Percentiles rank a stretch among this genome's conserved stretches.
Evolutionary conservation across 2,329 filamentous ascomycete genomes (phyloP).

Genomic region (Spiromastix sp.): DNA sequence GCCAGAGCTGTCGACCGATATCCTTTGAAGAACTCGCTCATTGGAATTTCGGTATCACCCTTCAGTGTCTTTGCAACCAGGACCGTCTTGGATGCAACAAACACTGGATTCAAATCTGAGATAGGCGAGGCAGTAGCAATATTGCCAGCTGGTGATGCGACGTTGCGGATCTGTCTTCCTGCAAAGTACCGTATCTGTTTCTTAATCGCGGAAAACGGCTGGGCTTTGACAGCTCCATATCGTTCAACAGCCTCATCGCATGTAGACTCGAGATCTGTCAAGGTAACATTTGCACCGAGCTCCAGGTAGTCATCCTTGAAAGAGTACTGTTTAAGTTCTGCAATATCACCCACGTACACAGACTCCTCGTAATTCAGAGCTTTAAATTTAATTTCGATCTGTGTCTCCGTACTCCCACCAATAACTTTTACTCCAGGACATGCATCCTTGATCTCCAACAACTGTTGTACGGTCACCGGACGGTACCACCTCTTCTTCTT

Average conservation of each 20-base stretch:
- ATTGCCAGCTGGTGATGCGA: slow-evolving; percentile 94
- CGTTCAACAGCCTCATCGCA: slow-evolving; percentile 67
- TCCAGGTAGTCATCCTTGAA: slow-evolving; percentile 77
- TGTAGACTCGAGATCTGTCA: slow-evolving; percentile 84
- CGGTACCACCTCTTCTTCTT: slow-evolving; percentile 92
- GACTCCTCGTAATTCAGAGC: slow-evolving; percentile 81
- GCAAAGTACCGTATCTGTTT: slow-evolving; percentile 95
- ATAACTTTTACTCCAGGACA: slow-evolving; percentile 88
- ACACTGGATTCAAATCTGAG: slow-evolving; percentile 88
- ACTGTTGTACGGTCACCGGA: slow-evolving; percentile 73
- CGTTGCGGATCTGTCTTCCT: slow-evolving; percentile 89
- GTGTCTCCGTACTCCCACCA: slow-evolving; percentile 90
- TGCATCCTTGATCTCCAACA: slow-evolving; percentile 81
- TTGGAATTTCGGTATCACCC: slow-evolving; percentile 73
- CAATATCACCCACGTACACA: slow-evolving; percentile 86
- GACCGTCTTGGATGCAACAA: slow-evolving; percentile 76
- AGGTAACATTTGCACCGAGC: slow-evolving; percentile 81
- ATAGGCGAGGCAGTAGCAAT: slow-evolving; percentile 91
- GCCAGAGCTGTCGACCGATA: slow-evolving; percentile 79
- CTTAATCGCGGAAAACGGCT: slow-evolving; percentile 81
- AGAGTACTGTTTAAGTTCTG: slow-evolving; percentile 72
- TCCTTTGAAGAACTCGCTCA: slow-evolving; percentile 84
- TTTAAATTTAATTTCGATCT: slow-evolving; percentile 98
- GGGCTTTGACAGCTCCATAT: slow-evolving; percentile 60
- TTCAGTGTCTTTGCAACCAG: slow-evolving; percentile 68